phyloP scores from a whole-genome alignment of 164 flowering plant genomes.

The Paratinospora sagittata region DNA sequence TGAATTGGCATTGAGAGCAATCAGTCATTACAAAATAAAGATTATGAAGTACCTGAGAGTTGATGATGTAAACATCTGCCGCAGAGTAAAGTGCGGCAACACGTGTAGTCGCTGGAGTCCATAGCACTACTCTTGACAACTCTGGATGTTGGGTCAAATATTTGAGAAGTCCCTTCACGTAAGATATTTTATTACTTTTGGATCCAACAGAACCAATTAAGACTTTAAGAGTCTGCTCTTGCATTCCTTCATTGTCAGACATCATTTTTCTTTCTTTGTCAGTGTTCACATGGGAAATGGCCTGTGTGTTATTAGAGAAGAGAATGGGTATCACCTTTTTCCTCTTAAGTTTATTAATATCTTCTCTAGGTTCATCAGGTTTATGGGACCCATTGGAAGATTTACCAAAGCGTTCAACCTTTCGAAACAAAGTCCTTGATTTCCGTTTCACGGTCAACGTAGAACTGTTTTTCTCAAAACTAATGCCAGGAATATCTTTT shows the following conservation, averaged over 20 bases:
- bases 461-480: conserved; percentile 20
- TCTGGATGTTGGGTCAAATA: conserved; percentile 56
- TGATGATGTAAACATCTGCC: conserved; percentile 86
- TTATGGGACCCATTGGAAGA: conserved; percentile 8
- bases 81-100: conserved; percentile 96
- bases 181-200: conserved; percentile 79
- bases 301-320: conserved; percentile 10
- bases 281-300: conserved; percentile 6
- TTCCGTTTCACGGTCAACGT: conserved; percentile 24
- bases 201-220: conserved; percentile 97
- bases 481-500: background rate
- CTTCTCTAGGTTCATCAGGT: conserved; percentile 16
- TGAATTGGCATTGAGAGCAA: background rate
- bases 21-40: background rate
- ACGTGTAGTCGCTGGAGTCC: conserved; percentile 93
- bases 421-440: conserved; percentile 45
- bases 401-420: conserved; percentile 12
- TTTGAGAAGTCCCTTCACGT: conserved; percentile 62
- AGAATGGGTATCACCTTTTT: conserved; percentile 5
- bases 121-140: conserved; percentile 65
- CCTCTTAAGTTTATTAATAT: conserved; percentile 10
- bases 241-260: conserved; percentile 23
- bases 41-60: conserved; percentile 55
- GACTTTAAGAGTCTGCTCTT: conserved; percentile 45
- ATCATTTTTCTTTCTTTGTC: conserved; percentile 25